phyloP scores from a whole-genome alignment of 78 protist genomes.

The Paulinella micropora region DNA sequence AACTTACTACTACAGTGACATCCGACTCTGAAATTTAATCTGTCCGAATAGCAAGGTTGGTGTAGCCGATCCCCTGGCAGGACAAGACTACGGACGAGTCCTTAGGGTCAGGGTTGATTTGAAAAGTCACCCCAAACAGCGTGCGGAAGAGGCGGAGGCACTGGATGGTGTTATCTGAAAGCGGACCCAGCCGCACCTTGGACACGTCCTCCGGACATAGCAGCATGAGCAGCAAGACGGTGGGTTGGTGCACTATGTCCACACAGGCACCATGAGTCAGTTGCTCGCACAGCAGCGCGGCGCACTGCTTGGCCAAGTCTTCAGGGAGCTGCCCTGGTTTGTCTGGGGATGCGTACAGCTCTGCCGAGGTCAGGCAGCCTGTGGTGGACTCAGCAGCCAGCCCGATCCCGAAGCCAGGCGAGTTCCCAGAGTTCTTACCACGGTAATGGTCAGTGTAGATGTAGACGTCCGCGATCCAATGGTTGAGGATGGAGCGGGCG shows the following conservation, averaged over 20 bases:
- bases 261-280: conserved; percentile 54
- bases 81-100: background rate
- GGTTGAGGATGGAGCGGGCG: conserved; percentile 20
- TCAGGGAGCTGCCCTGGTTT: too few species aligned
- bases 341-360: conserved; percentile 4
- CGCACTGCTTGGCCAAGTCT: background rate
- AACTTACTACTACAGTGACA: too few species aligned
- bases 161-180: conserved; percentile 6
- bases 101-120: background rate
- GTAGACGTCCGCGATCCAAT: conserved; percentile 67
- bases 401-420: conserved; percentile 66
- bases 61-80: background rate
- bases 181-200: conserved; percentile 47
- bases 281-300: background rate
- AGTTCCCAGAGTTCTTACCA: conserved; percentile 61
- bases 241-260: conserved; percentile 55
- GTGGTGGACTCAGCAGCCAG: conserved; percentile 74
- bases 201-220: conserved; percentile 74
- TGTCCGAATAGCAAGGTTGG: too few species aligned
- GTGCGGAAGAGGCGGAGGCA: background rate
- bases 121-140: background rate
- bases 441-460: conserved; percentile 70
- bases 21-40: too few species aligned
- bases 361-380: conserved; percentile 52
- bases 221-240: conserved; percentile 60